Percentiles rank a stretch among this genome's conserved stretches.
Evolutionary conservation across 2,329 filamentous ascomycete genomes (phyloP).

Genomic region (Xylaria sp.): DNA sequence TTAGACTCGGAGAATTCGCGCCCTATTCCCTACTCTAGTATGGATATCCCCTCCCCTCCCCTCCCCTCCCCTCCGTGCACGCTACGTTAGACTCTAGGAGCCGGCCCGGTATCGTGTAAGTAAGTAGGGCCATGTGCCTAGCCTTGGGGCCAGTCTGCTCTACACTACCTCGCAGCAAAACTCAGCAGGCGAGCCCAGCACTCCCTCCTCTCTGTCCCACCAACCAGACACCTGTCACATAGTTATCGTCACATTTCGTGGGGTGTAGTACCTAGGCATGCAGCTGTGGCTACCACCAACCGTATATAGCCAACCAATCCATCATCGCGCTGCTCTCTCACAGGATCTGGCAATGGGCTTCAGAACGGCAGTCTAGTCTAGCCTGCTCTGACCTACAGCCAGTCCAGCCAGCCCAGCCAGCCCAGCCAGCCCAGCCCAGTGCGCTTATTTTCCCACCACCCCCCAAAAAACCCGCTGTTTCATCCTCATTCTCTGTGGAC

Average conservation of each 20-base stretch:
- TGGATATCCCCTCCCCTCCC: too few species aligned
- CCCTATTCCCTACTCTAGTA: not conserved
- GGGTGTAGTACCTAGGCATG: constrained; percentile 4
- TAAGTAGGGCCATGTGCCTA: too few species aligned
- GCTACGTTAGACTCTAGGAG: too few species aligned
- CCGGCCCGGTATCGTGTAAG: too few species aligned
- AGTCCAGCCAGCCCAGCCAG: not conserved
- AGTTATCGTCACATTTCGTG: not conserved
- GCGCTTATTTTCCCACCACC: not conserved
- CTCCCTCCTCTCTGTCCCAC: constrained; percentile 4
- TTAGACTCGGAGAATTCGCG: constrained; percentile 20
- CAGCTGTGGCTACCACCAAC: not conserved
- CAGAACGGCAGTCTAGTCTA: not conserved
- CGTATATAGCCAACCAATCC: not conserved
- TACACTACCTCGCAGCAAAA: too few species aligned
- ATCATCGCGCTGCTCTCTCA: not conserved
- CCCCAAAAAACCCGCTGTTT: not conserved
- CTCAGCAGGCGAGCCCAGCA: not conserved
- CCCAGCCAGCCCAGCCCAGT: not conserved
- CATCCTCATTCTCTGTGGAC: not conserved
- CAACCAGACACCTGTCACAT: not conserved
- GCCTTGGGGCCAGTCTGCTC: too few species aligned
- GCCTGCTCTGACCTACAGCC: not conserved
- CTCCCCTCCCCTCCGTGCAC: not conserved
- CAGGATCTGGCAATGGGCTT: not conserved